These are phyloP conservation scores for Talaromyces thailandensis DNA, from an alignment of 495 filamentous ascomycete genomes.

Conservation along the genomic window DNA sequence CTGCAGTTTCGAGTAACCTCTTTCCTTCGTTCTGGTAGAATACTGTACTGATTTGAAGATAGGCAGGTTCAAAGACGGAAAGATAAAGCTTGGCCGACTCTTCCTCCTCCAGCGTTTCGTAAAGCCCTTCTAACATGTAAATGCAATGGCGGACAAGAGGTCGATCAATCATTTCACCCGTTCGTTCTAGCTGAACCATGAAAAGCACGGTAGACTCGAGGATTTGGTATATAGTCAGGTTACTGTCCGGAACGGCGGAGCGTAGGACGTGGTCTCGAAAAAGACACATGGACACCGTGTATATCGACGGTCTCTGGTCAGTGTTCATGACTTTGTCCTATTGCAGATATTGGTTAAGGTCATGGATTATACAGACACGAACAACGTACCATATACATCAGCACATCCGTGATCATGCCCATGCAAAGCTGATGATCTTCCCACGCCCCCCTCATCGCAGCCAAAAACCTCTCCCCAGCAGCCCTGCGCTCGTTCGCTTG, in stretches of 20 bases:
- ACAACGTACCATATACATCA: conserved; percentile 85
- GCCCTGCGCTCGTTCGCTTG: conserved; percentile 67
- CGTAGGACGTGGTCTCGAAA: conserved; percentile 78
- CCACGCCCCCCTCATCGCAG: conserved; percentile 67
- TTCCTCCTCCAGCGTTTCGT: conserved; percentile 68
- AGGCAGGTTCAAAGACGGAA: conserved; percentile 71
- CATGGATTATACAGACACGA: not conserved
- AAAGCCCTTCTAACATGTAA: conserved; percentile 85
- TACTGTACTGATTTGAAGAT: conserved; percentile 54
- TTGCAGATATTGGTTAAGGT: too few species aligned
- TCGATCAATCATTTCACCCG: conserved; percentile 83
- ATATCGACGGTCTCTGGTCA: conserved; percentile 69
- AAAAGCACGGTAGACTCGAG: conserved; percentile 78
- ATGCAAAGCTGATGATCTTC: conserved; percentile 84
- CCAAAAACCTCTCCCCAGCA: conserved; percentile 77
- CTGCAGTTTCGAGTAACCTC: conserved; percentile 61
- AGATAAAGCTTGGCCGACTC: conserved; percentile 70
- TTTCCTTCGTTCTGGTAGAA: conserved; percentile 76
- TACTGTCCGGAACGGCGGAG: conserved; percentile 35
- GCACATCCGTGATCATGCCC: conserved; percentile 94
- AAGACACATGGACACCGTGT: conserved; percentile 70
- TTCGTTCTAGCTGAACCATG: conserved; percentile 84
- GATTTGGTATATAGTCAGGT: conserved; percentile 50
- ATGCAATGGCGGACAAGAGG: conserved; percentile 72
- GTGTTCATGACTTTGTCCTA: conserved; percentile 69